Evolutionary conservation across 495 filamentous ascomycete genomes (phyloP), one percentile per base, ranked within the genome.

Genomic region (Xylaria sp.): DNA sequence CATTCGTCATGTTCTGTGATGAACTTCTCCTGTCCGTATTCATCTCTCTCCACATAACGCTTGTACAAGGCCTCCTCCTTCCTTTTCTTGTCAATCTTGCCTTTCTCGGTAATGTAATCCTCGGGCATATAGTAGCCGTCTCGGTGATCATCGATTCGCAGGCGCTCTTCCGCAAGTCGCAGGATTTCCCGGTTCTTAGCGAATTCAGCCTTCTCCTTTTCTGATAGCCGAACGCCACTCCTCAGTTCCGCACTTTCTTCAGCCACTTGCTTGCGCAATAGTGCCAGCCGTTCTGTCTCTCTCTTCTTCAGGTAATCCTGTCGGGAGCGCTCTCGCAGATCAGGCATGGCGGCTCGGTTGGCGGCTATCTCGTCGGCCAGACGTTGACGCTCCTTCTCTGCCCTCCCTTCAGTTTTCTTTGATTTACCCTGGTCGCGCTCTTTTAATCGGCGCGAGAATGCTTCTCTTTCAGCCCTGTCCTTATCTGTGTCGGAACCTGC

Each of bases 1-100:
- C 94, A 98, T 78, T 97, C 93, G 69, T 98, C 93, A 73, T 97
- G 93, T 79, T 99, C 96, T 0, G 96, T 97, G 61, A 98, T 86
- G 74, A 93, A 97, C 73, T 91, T 89, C 79, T 98, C 96, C 74
- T 95, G 90, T 33, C 95, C 95, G 58, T 90, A 88, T 73, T 97
- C 93, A 62, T 97, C 94, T 58, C 89, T 88, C 68, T 98, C 95
- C 17, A 97, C 92, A 75, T 98, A 94, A 26, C 95, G 91, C 76
- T 92, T 92, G 82, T 97, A 96, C 41, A 97, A 88, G 12, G 93
- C 94, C 33, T 95, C 91, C 75, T 97, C 91, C 78, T 97, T 97
- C 82, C 92, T 91, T 80, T 93, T 95, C 79, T 88, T 89, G 78
- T 97, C 92, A 65, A 97, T 93, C 77, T 97, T 95, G 33, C 93